phyloP scores from a whole-genome alignment of 495 filamentous ascomycete genomes.

The Xylaria acuta region DNA sequence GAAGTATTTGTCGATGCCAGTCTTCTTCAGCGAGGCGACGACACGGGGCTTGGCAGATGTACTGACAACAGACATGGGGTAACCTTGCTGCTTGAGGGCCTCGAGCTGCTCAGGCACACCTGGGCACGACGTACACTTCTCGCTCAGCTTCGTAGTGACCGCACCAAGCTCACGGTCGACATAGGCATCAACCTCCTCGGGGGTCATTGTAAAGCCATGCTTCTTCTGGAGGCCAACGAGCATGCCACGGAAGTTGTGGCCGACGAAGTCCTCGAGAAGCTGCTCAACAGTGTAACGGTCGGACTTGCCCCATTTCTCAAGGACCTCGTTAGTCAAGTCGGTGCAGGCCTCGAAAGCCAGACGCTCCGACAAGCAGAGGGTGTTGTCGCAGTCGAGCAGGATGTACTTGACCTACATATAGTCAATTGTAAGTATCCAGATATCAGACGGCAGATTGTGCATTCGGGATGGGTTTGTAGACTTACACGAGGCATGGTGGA shows the following conservation, averaged over 20 bases:
- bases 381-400: slow-evolving; percentile 98
- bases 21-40: slow-evolving; percentile 79
- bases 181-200: slow-evolving; percentile 75
- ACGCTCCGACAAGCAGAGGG: slow-evolving; percentile 89
- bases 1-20: slow-evolving; percentile 82
- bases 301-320: slow-evolving; percentile 66
- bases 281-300: slow-evolving; percentile 79
- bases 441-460: background rate
- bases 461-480: slow-evolving; percentile 2
- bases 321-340: slow-evolving; percentile 89
- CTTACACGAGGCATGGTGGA: slow-evolving; percentile 45
- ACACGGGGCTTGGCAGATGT: slow-evolving; percentile 81
- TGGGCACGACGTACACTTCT: slow-evolving; percentile 69
- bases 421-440: slow-evolving; percentile 24
- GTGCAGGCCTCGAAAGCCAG: slow-evolving; percentile 95
- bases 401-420: slow-evolving; percentile 71
- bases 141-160: slow-evolving; percentile 84
- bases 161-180: slow-evolving; percentile 81
- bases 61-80: slow-evolving; percentile 82
- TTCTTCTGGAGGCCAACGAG: slow-evolving; percentile 72
- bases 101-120: slow-evolving; percentile 74
- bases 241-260: slow-evolving; percentile 97
- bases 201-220: slow-evolving; percentile 70
- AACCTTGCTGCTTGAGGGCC: slow-evolving; percentile 65
- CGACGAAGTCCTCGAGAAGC: slow-evolving; percentile 89